phyloP scores from a whole-genome alignment of 2,329 filamentous ascomycete species.

The Chalaropsis ovoidea region DNA sequence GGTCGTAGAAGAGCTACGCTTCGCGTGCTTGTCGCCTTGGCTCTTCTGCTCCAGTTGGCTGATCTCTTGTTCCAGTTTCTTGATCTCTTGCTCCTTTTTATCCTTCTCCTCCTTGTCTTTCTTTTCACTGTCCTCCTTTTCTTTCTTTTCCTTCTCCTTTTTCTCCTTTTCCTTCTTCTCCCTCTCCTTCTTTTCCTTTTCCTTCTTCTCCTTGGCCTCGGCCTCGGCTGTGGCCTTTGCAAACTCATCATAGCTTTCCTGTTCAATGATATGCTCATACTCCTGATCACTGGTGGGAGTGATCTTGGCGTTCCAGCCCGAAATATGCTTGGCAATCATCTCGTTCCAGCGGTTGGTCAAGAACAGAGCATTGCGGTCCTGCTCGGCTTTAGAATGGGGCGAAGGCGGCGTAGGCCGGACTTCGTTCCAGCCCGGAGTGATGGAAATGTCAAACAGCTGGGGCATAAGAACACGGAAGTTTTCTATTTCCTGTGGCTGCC shows the following conservation, averaged over 20 bases:
- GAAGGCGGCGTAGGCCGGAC: constrained; percentile 36
- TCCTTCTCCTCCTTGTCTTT: background rate
- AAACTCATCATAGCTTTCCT: constrained; percentile 6
- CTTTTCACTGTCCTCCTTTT: background rate
- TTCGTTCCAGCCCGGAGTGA: constrained; percentile 44
- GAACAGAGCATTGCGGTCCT: constrained; percentile 45
- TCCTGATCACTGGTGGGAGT: constrained; percentile 27
- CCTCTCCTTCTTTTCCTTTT: background rate
- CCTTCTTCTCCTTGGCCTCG: background rate
- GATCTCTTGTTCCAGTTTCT: background rate
- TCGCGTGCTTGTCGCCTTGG: background rate
- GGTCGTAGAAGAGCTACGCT: background rate
- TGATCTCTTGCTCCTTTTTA: background rate
- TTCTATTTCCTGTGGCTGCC: constrained; percentile 30
- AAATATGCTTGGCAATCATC: constrained; percentile 34
- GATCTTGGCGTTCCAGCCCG: constrained; percentile 37
- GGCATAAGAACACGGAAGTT: constrained; percentile 45
- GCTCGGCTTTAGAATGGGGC: constrained; percentile 42
- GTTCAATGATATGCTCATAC: constrained; percentile 18
- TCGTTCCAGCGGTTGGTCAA: constrained; percentile 44
- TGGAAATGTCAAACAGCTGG: constrained; percentile 43
- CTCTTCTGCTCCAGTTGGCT: background rate
- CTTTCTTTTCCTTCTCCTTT: background rate
- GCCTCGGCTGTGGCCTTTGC: background rate
- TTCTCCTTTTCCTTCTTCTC: background rate